These are phyloP conservation scores for Fusarium anguioides DNA, from an alignment of 2,329 filamentous ascomycete genomes.

Conservation along the genomic window DNA sequence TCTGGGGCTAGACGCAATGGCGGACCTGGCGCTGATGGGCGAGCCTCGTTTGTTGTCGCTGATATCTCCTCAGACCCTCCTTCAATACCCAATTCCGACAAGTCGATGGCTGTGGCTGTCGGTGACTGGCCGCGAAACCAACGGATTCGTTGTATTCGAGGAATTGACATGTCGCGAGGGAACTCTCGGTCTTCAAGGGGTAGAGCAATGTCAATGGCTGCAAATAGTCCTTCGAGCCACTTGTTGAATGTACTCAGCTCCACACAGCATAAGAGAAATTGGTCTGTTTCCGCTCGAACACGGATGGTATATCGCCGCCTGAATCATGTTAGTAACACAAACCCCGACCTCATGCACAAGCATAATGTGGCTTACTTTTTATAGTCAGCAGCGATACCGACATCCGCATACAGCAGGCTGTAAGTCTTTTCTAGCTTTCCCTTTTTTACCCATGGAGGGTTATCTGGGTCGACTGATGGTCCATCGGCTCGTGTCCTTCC, in stretches of 20 bases:
- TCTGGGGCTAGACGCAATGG: conserved; percentile 29
- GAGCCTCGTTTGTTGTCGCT: conserved; percentile 31
- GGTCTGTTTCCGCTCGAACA: conserved; percentile 78
- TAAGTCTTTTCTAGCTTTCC: conserved; percentile 73
- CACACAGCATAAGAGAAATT: conserved; percentile 75
- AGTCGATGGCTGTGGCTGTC: conserved; percentile 41
- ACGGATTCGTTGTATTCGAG: conserved; percentile 64
- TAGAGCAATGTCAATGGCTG: conserved; percentile 77
- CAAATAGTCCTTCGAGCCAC: conserved; percentile 76
- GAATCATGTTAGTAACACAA: conserved; percentile 13
- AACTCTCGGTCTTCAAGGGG: conserved; percentile 77
- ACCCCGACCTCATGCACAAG: background rate
- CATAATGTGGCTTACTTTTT: conserved; percentile 66
- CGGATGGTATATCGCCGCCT: conserved; percentile 75
- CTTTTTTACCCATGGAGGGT: conserved; percentile 62
- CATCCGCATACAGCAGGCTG: conserved; percentile 78
- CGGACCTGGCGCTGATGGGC: conserved; percentile 24
- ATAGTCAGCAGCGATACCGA: conserved; percentile 79
- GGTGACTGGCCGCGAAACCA: conserved; percentile 59
- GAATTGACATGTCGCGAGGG: conserved; percentile 70
- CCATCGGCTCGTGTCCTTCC: conserved; percentile 61
- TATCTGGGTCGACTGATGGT: conserved; percentile 61
- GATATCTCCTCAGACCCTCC: conserved; percentile 38
- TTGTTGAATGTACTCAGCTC: conserved; percentile 73
- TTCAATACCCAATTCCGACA: conserved; percentile 40